phyloP scores from a whole-genome alignment of 345 rosid species.

The Streptanthus diversifolius region DNA sequence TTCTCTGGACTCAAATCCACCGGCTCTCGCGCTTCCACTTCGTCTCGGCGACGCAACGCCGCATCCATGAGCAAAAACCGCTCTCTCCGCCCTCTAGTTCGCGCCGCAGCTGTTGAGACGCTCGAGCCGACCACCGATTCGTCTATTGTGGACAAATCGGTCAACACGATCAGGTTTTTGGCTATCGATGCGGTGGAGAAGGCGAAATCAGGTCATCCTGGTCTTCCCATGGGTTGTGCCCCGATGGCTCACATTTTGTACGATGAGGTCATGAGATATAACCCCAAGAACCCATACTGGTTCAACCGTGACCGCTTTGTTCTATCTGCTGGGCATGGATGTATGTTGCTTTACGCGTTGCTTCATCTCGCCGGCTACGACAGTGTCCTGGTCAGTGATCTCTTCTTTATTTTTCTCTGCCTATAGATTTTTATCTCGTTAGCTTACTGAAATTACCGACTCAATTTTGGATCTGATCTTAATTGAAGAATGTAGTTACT shows the following conservation, averaged over 20 bases:
- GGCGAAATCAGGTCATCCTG: conserved; percentile 62
- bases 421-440: neutral
- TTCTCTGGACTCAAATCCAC: conserved; percentile 58
- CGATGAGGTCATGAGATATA: conserved; percentile 96
- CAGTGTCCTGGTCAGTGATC: conserved; percentile 59
- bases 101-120: conserved; percentile 31
- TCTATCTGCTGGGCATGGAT: conserved; percentile 95
- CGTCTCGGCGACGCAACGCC: conserved; percentile 30
- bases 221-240: conserved; percentile 57
- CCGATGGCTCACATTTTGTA: conserved; percentile 94
- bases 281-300: conserved; percentile 99
- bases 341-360: conserved; percentile 93
- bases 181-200: conserved; percentile 56
- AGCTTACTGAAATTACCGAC: neutral
- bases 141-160: conserved; percentile 42
- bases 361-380: conserved; percentile 98
- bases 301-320: conserved; percentile 97
- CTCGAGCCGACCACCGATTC: conserved; percentile 30
- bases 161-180: conserved; percentile 49
- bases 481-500: conserved; percentile 5
- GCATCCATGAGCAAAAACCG: conserved; percentile 26
- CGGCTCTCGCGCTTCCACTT: conserved; percentile 32
- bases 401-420: neutral
- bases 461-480: neutral
- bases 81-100: conserved; percentile 34